Base-by-base conservation (phyloP, 495 filamentous ascomycete species). In the Aeminium ludgeri region DNA sequence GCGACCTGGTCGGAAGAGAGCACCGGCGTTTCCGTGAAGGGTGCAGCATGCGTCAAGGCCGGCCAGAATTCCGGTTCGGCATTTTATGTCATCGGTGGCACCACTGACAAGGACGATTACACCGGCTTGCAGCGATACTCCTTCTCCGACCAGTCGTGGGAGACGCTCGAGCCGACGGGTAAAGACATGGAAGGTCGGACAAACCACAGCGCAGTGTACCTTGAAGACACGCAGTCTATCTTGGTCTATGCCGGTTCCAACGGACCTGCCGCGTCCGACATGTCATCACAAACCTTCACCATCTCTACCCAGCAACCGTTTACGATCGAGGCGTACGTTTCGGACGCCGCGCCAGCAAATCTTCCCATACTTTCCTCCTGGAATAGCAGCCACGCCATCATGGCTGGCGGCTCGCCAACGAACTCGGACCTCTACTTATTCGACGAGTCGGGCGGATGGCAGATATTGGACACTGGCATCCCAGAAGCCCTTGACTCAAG, bases 61-160 rank as follows among this genome's bases (percentile, higher is more conserved):
- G 66, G 66, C 6, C 59, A 74, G 27, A 62, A 74, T 46, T 57
- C 60, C 34, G 54, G 56, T 10, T 64, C 67, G n/a, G 76, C 72
- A 6, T 67, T 97, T 10, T 96, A 82, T 49, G 69, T 97, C 42
- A 74, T 97, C 33, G 89, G 89, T 32, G 89, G 89, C 27, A 59
- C 65, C 31, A 57, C 62, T 17, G 69, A 67, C 34, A 63, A 70
- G 20, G 18, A 33, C 32, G 33, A 33, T 16, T 91, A 85, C 51
- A 55, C 69, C 20, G 89, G 89, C n/a, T 55, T 97, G 19, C 86
- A 94, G 53, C 72, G 79, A 45, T 97, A 74, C 52, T 74, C 73
- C 0, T 95, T 94, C 55, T 60, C 68, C n/a, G 69, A 73, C 34
- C 61, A 72, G 40, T 73, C 67, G 50, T 97, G 89, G 89, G 69